Base-by-base conservation (phyloP, 1,139 yeast species). In the Scheffersomyces parashehatae region DNA sequence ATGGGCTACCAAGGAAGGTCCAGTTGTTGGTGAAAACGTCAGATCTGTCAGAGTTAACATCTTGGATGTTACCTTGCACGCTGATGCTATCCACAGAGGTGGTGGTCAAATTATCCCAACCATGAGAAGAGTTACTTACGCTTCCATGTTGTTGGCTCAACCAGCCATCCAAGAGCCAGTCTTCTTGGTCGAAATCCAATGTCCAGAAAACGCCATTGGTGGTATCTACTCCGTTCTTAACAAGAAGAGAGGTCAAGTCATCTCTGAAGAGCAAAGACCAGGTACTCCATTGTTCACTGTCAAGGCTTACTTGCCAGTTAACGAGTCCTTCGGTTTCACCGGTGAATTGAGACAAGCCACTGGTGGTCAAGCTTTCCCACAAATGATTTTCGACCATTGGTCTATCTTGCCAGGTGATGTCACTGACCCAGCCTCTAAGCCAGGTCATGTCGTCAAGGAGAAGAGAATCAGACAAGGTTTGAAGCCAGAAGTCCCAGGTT, bases 341-440 rank as follows among this genome's bases (percentile, higher is more conserved):
- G 93, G 95, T 81, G 96, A 90, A 70, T 88, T 93, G 73, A 90
- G 99, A 85, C 97, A 91, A 82, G 97, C 98, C 70, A 93, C 99
- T 68, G 97, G 97, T 88, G 99, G 99, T 79, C 99, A 93, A 85
- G 99, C 99, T 75, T 93, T 93, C 98, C 99, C 99, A 81, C 98
- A 91, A 83, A 84, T 93, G 95, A 93, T 93, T 77, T 93, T 93
- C 79, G 98, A 91, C 76, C 99, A 93, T 77, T 93, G 98, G 98
- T 82, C 89, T 59, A 75, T 87, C 66, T 80, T 93, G 82, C 68
- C 72, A 62, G 96, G 97, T 77, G 95, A 89, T 76, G 96, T 95
- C 71, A 78, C 88, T 63, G 98, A 93, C 79, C 85, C 91, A 70
- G 63, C 84, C 68, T 67, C 96, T 68, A 93, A 91, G 85, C 95